Evolutionary conservation across 1,284 basidiomycete species (phyloP), one percentile per base, ranked within the genome.

Genomic region (Irpex lacteus): DNA sequence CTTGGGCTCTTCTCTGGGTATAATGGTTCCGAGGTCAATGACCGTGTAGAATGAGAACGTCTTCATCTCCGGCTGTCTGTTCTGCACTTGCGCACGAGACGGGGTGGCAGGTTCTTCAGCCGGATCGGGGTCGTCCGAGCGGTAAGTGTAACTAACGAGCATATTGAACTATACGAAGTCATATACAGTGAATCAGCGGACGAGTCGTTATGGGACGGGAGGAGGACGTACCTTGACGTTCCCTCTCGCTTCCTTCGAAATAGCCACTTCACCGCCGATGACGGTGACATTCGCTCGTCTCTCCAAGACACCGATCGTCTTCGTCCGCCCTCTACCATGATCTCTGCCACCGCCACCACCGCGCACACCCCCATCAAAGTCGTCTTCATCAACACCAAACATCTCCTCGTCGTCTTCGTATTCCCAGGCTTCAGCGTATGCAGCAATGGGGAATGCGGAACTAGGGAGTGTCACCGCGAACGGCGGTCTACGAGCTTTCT

Each of bases 351-450:
- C 66, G 62, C 76, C 63, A 11, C 40, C 40, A 15, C 40, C 40
- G 1, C 40, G 32, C 11, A 47, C 50, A 69, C 76, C 74, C 63
- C 74, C 80, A 52, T 78, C 79, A 66, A 78, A 80, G 56, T 88
- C 85, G 38, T 90, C 91, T 13, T 60, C 62, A 52, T 92, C 90
- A 5, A 87, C 78, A 37, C 81, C 85, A 69, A 91, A 90, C 83
- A 92, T 91, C 49, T 92, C 91, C 66, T 94, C 94, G 58, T 95
- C 93, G 61, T 96, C 93, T 58, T 97, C 95, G 68, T 96, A 97
- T 74, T 96, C 95, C 95, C 94, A 97, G 49, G 93, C 94, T 73
- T 98, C 96, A 36, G 94, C 94, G 71, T 92, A 94, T 1, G 95
- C 91, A 13, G 91, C 89, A 49, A 98, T 87, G 1, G 91, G 83